Conservation (phyloP, 2,329 filamentous ascomycete species). For the Aspergillus sp. region DNA sequence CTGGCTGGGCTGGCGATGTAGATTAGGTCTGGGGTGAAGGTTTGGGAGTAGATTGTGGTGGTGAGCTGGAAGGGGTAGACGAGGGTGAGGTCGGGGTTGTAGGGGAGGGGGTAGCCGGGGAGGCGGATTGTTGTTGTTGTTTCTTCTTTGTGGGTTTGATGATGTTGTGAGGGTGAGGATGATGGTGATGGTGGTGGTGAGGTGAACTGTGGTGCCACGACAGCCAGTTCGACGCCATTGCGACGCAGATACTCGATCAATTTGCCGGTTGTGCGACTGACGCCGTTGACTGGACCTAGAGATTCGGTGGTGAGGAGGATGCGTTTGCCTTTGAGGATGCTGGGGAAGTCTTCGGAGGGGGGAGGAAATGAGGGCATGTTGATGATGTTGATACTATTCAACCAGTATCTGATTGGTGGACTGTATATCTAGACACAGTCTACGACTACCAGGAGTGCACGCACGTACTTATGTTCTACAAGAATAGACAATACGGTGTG, state of each 20-base stretch:
- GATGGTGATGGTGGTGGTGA: background rate
- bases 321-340: constrained; percentile 58
- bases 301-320: constrained; percentile 71
- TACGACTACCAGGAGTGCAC: background rate
- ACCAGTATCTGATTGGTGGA: no score
- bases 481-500: background rate
- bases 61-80: constrained; percentile 68
- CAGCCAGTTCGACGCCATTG: constrained; percentile 65
- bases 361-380: background rate
- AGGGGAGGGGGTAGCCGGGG: constrained; percentile 66
- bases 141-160: constrained; percentile 39
- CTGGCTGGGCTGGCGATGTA: constrained; percentile 71
- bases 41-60: constrained; percentile 58
- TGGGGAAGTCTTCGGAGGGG: constrained; percentile 39
- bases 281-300: constrained; percentile 72
- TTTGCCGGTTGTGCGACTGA: constrained; percentile 69
- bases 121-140: constrained; percentile 50
- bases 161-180: background rate
- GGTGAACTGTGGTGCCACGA: constrained; percentile 62
- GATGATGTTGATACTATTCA: background rate
- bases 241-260: constrained; percentile 66
- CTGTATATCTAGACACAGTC: background rate
- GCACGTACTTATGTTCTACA: background rate
- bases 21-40: constrained; percentile 68
- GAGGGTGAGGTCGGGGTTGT: constrained; percentile 70